Evolutionary conservation across 2,329 filamentous ascomycete species (phyloP), one percentile per base, ranked within the genome.

Genomic region (Furcasterigmium sp.): DNA sequence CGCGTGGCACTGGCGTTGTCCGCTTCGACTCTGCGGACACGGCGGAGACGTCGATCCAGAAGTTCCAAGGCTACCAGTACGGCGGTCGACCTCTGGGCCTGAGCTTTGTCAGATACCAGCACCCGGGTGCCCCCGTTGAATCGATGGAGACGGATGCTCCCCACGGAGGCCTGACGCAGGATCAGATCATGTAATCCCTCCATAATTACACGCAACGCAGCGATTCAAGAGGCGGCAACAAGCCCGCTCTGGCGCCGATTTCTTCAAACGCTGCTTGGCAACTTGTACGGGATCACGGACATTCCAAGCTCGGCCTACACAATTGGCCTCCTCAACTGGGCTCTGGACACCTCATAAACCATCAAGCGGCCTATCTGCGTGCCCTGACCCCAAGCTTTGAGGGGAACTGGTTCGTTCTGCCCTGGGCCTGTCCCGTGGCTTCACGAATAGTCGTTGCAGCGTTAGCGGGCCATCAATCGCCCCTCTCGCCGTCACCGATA

Each of bases 61-160:
- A 98, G 65, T 98, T 98, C 72, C 91, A 93, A 54, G 90, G 90
- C 44, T 98, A 98, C 62, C 88, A 95, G 63, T 98, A 98, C 58
- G 93, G 93, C 52, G 91, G 91, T 43, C 89, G 93, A 53, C 93
- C 93, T 56, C 82, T 98, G 47, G 90, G 91, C 45, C 76, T 98
- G 58, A 91, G 84, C 63, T 97, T 87, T 59, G 91, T 96, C 72
- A 94, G 93, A 67, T 97, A 97, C 67, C 73, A 87, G 52, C 91
- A 85, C 60, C 76, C 80, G 32, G 74, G 74, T 39, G 69, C 69
- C 36, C 69, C 64, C 17, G 71, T 68, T 50, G 85, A 91, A 51
- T 77, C 73, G 54, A 95, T 96, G 89, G 91, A 96, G 53, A 87
- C 84, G 26, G 82, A 89, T 49, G 80, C 87, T 51, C 32, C 32